Evolutionary conservation across 116 monocot genomes (phyloP).

Genomic region (Zostera marina): DNA sequence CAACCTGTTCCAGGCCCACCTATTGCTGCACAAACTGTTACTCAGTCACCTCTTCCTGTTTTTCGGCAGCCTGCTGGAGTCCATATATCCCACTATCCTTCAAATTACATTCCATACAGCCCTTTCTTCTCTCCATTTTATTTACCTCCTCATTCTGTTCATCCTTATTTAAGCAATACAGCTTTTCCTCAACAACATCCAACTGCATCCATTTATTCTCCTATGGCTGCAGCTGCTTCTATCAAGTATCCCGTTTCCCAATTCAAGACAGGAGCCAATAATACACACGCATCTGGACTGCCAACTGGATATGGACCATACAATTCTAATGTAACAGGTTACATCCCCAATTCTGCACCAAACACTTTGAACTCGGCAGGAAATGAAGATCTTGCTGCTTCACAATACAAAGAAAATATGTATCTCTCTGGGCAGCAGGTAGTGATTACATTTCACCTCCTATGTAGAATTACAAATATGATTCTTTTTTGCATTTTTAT

Average conservation of each 20-base stretch:
- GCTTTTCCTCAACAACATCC: slow-evolving; percentile 66
- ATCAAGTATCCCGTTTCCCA: slow-evolving; percentile 49
- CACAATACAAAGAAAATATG: slow-evolving; percentile 67
- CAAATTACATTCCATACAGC: slow-evolving; percentile 63
- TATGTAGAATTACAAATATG: neutral
- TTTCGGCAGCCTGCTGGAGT: slow-evolving; percentile 72
- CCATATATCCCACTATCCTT: slow-evolving; percentile 62
- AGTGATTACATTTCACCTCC: neutral
- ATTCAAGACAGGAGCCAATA: slow-evolving; percentile 47
- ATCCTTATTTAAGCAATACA: slow-evolving; percentile 50
- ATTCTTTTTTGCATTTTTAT: slow-evolving; percentile 1
- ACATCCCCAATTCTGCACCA: slow-evolving; percentile 10
- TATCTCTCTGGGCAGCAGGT: slow-evolving; percentile 75
- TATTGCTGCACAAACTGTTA: slow-evolving; percentile 24
- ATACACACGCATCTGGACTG: slow-evolving; percentile 26
- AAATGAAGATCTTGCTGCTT: slow-evolving; percentile 46
- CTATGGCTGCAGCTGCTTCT: slow-evolving; percentile 25
- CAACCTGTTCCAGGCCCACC: slow-evolving; percentile 26
- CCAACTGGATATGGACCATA: slow-evolving; percentile 38
- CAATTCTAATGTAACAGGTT: slow-evolving; percentile 10
- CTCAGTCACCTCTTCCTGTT: slow-evolving; percentile 55
- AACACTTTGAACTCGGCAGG: slow-evolving; percentile 23
- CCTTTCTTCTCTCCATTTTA: slow-evolving; percentile 73
- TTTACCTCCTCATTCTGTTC: slow-evolving; percentile 41
- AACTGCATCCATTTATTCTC: slow-evolving; percentile 38